Percentiles rank a stretch among this genome's conserved stretches.
Conservation (phyloP, 495 filamentous ascomycete genomes). For the Penicillium goetzii region DNA sequence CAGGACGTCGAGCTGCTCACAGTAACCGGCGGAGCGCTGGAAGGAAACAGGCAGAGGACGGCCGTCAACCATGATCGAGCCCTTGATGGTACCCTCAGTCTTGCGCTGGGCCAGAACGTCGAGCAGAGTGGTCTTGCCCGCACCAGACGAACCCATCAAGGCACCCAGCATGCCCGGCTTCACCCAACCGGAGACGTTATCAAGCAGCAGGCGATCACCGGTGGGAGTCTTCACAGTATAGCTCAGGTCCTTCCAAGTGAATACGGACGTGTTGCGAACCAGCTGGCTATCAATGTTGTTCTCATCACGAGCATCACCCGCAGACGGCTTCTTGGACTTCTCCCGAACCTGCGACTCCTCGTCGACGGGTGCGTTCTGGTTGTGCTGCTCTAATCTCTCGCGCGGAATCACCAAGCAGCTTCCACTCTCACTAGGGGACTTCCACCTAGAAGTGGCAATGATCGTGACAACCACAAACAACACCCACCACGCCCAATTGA, state of each 20-base stretch:
- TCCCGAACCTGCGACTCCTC: slow-evolving; percentile 39
- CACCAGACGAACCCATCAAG: slow-evolving; percentile 68
- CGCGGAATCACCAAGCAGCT: slow-evolving; percentile 46
- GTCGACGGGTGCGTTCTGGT: slow-evolving; percentile 21
- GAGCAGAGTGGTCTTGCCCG: slow-evolving; percentile 66
- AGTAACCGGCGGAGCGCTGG: slow-evolving; percentile 69
- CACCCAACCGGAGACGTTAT: slow-evolving; percentile 87
- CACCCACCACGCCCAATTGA: slow-evolving; percentile 51
- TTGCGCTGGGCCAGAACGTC: slow-evolving; percentile 67
- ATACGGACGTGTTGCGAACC: slow-evolving; percentile 55
- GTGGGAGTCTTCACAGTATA: slow-evolving; percentile 55
- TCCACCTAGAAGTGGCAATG: slow-evolving; percentile 42
- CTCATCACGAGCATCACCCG: slow-evolving; percentile 16
- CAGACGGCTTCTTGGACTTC: slow-evolving; percentile 28
- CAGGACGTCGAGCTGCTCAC: slow-evolving; percentile 64
- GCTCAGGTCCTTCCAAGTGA: slow-evolving; percentile 63
- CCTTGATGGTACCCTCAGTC: slow-evolving; percentile 83
- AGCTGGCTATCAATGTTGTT: slow-evolving; percentile 29
- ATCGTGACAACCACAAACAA: slow-evolving; percentile 45
- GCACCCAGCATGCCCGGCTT: slow-evolving; percentile 83
- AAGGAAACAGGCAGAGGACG: slow-evolving; percentile 76
- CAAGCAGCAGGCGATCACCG: slow-evolving; percentile 58
- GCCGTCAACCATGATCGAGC: slow-evolving; percentile 85
- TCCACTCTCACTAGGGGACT: slow-evolving; percentile 36
- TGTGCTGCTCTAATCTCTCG: slow-evolving; percentile 35